Base-by-base conservation (phyloP, 2,329 filamentous ascomycete species). In the Alternaria dauci region DNA sequence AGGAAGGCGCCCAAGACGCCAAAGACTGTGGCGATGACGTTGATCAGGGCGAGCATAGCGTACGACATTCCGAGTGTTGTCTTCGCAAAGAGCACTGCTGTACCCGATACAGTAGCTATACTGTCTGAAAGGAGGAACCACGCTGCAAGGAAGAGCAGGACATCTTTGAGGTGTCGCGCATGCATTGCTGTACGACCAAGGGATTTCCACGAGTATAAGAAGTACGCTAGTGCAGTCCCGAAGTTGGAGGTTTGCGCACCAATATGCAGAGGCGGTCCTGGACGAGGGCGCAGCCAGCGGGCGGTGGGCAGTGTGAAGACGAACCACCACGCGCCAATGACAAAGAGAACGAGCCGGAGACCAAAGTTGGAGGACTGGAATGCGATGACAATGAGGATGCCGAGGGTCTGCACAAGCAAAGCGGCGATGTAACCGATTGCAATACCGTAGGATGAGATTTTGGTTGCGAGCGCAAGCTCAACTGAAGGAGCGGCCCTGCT, bases 111-210 rank as follows among this genome's bases (percentile, higher is more conserved):
- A 0, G 95, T 98, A 8, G 95, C 95, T 65, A 98, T 93, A 42
- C 92, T 93, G 72, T 99, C 95, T 7, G 92, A 96, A 2, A 99
- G 85, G 30, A 99, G 85, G 76, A 99, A 97, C 95, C 95, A 99
- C 6, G 92, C 93, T 3, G 86, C 88, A 5, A 99, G 85, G 76
- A 95, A 95, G 7, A 94, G 82, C 28, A 91, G 81, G 28, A 94
- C 89, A 69, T 95, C 92, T 52, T 88, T 81, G 7, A 94, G 84
- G 11, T 86, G 85, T 14, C 90, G 84, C 3, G 94, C 94, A 44
- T 93, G 86, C 68, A 88, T 86, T 11, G 94, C 81, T 0, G 95
- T 98, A 59, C 89, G 89, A 66, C 89, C 94, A 1, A 99, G 85
- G 3, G 92, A 93, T 58, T 87, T 89, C 95, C 95, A 99, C 0